phyloP scores from a whole-genome alignment of 2,329 filamentous ascomycete genomes.

The Aspergillus sp. region DNA sequence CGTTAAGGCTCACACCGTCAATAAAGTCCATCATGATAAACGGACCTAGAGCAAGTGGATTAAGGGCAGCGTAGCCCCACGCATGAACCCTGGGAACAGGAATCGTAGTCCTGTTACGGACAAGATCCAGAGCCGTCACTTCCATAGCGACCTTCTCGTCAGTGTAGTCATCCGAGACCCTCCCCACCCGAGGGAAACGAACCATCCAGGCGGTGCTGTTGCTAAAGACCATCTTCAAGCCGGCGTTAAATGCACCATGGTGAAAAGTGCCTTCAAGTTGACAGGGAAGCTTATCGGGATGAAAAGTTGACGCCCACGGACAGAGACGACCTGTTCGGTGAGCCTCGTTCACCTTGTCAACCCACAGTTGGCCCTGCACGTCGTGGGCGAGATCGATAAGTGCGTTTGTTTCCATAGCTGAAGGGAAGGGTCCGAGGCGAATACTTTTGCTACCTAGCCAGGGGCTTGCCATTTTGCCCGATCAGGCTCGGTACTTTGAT shows the following conservation, averaged over 20 bases:
- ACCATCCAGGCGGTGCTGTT: slow-evolving; percentile 30
- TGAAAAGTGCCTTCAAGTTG: slow-evolving; percentile 31
- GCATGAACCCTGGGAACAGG: slow-evolving; percentile 27
- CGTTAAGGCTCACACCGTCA: slow-evolving; percentile 24
- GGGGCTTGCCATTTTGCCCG: too few relatives aligned
- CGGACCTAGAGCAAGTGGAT: slow-evolving; percentile 26
- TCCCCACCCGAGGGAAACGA: slow-evolving; percentile 31
- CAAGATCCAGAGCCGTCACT: slow-evolving; percentile 26
- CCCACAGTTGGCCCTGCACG: slow-evolving; percentile 19
- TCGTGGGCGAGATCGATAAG: slow-evolving; percentile 21
- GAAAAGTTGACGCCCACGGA: slow-evolving; percentile 36
- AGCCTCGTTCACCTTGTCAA: slow-evolving; percentile 22
- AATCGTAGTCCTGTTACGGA: slow-evolving; percentile 25
- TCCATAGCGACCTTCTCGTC: slow-evolving; percentile 35
- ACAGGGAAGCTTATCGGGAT: slow-evolving; percentile 33
- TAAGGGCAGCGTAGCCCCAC: slow-evolving; percentile 28
- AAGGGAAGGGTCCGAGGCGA: too few relatives aligned
- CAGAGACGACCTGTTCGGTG: slow-evolving; percentile 19
- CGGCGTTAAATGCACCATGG: slow-evolving; percentile 33
- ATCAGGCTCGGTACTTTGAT: too few relatives aligned
- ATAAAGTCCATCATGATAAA: slow-evolving; percentile 35
- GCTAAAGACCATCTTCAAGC: slow-evolving; percentile 34
- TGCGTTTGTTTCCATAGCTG: slow-evolving; percentile 7
- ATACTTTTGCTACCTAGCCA: too few relatives aligned
- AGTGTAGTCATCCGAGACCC: slow-evolving; percentile 24